Evolutionary conservation across 192 early-diverging fungal genomes (phyloP).

Genomic region (Chytriomyces sp.): DNA sequence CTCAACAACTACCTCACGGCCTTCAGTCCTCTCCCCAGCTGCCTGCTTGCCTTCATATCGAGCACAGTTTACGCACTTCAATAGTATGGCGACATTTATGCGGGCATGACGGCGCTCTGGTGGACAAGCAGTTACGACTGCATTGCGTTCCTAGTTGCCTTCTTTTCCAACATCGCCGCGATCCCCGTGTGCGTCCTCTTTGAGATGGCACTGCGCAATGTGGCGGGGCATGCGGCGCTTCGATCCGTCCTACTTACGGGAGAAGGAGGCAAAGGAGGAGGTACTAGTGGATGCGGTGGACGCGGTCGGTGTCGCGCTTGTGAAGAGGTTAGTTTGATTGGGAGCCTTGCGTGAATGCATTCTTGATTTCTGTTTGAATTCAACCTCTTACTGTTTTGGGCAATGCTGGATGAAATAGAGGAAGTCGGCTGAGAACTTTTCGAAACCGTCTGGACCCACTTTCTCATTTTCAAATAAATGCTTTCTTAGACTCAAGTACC

Average conservation of each 20-base stretch:
- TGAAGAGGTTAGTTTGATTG: not conserved
- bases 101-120: constrained; percentile 35
- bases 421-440: constrained; percentile 3
- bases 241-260: not conserved
- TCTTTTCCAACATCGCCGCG: constrained; percentile 36
- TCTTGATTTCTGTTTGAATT: not conserved
- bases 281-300: not conserved
- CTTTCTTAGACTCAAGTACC: too few species aligned
- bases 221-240: constrained; percentile 12
- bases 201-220: constrained; percentile 29
- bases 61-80: constrained; percentile 29
- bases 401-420: not conserved
- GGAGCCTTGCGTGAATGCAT: not conserved
- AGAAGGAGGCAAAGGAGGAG: not conserved
- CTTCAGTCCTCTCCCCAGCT: constrained; percentile 33
- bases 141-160: constrained; percentile 34
- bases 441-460: not conserved
- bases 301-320: not conserved
- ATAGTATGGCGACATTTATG: constrained; percentile 22
- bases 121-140: constrained; percentile 43
- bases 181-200: constrained; percentile 23
- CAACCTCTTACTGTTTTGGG: not conserved
- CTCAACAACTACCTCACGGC: constrained; percentile 39
- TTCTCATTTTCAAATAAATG: too few species aligned
- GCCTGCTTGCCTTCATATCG: constrained; percentile 38